These are phyloP conservation scores for Amauroascus verrucosus DNA, from an alignment of 2,329 filamentous ascomycete genomes.

Conservation along the genomic window DNA sequence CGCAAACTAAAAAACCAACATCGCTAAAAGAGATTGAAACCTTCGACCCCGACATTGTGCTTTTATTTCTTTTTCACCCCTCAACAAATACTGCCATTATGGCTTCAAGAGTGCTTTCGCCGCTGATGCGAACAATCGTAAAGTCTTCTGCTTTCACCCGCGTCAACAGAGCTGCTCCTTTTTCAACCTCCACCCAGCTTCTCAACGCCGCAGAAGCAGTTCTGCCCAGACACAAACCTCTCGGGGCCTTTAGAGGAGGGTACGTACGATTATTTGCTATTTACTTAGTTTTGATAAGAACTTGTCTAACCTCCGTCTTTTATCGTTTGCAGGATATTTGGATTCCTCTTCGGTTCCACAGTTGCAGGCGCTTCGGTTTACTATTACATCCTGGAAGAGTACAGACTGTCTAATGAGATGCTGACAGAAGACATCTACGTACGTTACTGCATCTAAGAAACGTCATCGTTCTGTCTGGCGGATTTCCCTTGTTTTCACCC, in stretches of 20 bases:
- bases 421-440: conserved; percentile 94
- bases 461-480: neutral
- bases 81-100: neutral
- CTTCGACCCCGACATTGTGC: too few species aligned
- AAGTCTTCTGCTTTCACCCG: conserved; percentile 1
- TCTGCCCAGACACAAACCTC: conserved; percentile 51
- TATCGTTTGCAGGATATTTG: conserved; percentile 57
- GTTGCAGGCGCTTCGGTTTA: conserved; percentile 73
- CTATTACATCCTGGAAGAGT: conserved; percentile 87
- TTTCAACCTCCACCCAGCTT: conserved; percentile 30
- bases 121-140: neutral
- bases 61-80: too few species aligned
- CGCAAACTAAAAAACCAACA: neutral
- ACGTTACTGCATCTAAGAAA: conserved; percentile 37
- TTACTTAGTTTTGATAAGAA: neutral
- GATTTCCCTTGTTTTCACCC: neutral
- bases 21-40: too few species aligned
- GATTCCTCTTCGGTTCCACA: conserved; percentile 78
- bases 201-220: conserved; percentile 32
- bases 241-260: conserved; percentile 63
- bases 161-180: conserved; percentile 15
- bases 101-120: conserved; percentile 5
- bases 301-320: conserved; percentile 6
- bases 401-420: conserved; percentile 85
- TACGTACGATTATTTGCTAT: conserved; percentile 45